These are phyloP conservation scores for Elaeis guineensis DNA, from an alignment of 176 grass and related monocot species.

Conservation along the genomic window DNA sequence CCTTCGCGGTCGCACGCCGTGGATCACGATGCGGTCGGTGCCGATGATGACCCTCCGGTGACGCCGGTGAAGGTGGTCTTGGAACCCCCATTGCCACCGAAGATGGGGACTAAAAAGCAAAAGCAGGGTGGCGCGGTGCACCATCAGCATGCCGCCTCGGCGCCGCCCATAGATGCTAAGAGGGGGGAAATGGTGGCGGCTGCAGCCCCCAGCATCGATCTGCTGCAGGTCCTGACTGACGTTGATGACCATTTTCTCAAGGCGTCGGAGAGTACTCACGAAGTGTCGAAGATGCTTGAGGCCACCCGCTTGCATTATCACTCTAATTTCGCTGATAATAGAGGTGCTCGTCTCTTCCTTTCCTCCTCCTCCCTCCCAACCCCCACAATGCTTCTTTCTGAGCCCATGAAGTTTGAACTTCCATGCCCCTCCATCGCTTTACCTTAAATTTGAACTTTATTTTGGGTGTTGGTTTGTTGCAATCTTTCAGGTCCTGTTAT, in stretches of 20 bases:
- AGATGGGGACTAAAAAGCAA: constrained; percentile 40
- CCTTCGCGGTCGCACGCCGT: constrained; percentile 29
- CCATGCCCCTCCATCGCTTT: too few relatives aligned
- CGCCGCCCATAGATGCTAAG: constrained; percentile 40
- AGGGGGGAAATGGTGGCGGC: constrained; percentile 36
- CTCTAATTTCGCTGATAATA: constrained; percentile 83
- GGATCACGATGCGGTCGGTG: constrained; percentile 10
- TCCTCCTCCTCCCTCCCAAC: too few relatives aligned
- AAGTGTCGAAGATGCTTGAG: constrained; percentile 79
- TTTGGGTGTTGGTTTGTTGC: too few relatives aligned
- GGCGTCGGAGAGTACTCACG: constrained; percentile 66
- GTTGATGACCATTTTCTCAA: constrained; percentile 81
- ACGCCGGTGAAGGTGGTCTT: constrained; percentile 48
- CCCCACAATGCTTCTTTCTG: too few relatives aligned
- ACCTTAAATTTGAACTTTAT: too few relatives aligned
- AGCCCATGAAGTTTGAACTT: too few relatives aligned
- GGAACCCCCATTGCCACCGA: constrained; percentile 34
- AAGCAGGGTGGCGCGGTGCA: constrained; percentile 47
- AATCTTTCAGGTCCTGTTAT: too few relatives aligned
- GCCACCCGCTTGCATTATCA: constrained; percentile 98
- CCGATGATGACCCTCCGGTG: constrained; percentile 32
- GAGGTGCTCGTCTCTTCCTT: constrained; percentile 30
- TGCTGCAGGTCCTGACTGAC: constrained; percentile 51
- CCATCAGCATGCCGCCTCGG: constrained; percentile 77
- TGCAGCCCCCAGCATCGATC: constrained; percentile 34